Percentiles rank a stretch among this genome's conserved stretches.
Conservation (phyloP, 2,329 filamentous ascomycete species). For the Beauveria pseudobassiana region DNA sequence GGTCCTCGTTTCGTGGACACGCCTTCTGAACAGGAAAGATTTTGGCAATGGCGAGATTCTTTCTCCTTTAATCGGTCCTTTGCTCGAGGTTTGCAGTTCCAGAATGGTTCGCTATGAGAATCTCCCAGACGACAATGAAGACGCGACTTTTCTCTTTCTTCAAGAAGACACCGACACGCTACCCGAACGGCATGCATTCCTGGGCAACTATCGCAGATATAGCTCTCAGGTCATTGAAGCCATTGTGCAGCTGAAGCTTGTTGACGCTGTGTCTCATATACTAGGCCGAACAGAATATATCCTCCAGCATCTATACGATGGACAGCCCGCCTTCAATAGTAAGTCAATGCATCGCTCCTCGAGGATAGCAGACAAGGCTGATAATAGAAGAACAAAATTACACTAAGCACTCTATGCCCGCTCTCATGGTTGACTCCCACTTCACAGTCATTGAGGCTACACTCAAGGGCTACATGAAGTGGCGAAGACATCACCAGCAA, state of each 20-base stretch:
- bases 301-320: conserved; percentile 68
- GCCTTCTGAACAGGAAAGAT: conserved; percentile 64
- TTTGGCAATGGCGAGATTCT: conserved; percentile 57
- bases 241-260: conserved; percentile 72
- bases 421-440: conserved; percentile 77
- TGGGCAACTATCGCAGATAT: conserved; percentile 91
- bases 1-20: conserved; percentile 82
- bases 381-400: conserved; percentile 43
- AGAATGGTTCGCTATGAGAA: conserved; percentile 83
- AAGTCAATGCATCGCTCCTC: conserved; percentile 20
- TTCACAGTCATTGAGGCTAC: conserved; percentile 85
- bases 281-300: conserved; percentile 69
- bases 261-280: conserved; percentile 82
- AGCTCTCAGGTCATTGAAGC: conserved; percentile 80
- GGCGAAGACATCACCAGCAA: conserved; percentile 39
- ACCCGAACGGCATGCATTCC: conserved; percentile 87
- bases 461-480: conserved; percentile 81
- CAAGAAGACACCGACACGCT: conserved; percentile 92
- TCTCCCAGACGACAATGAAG: conserved; percentile 71
- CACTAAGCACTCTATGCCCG: conserved; percentile 62
- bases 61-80: conserved; percentile 58
- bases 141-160: conserved; percentile 74
- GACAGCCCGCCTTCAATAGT: conserved; percentile 60
- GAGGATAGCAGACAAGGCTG: background rate
- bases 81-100: conserved; percentile 76